A percentile compares a stretch with the other conserved stretches of the same genome.
These are phyloP conservation scores for Aspergillus luchuensis DNA, from an alignment of 2,329 filamentous ascomycete genomes.

Conservation along the genomic window DNA sequence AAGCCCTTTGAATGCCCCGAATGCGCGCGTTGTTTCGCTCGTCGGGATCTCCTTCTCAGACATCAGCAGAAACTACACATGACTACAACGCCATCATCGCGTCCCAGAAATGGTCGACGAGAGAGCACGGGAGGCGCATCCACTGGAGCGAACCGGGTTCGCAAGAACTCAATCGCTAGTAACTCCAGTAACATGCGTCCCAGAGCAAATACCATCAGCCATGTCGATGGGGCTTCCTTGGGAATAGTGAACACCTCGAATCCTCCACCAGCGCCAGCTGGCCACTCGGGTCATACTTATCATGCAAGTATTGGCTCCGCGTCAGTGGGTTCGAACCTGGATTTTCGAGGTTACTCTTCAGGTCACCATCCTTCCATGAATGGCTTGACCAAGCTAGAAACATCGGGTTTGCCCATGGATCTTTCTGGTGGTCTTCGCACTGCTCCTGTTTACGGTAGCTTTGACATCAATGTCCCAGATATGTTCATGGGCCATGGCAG, in stretches of 20 bases:
- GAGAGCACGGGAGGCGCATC: constrained; percentile 79
- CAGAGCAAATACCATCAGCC: constrained; percentile 92
- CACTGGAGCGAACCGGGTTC: constrained; percentile 70
- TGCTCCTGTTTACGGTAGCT: constrained; percentile 70
- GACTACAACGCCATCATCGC: constrained; percentile 81
- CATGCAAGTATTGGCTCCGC: constrained; percentile 75
- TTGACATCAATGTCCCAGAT: constrained; percentile 71
- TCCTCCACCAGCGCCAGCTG: constrained; percentile 18
- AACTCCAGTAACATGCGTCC: constrained; percentile 70
- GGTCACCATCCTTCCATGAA: constrained; percentile 56
- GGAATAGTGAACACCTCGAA: constrained; percentile 56
- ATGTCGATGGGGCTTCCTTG: constrained; percentile 77
- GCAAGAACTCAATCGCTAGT: constrained; percentile 85
- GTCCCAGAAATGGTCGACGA: constrained; percentile 77
- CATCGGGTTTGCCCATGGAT: constrained; percentile 69
- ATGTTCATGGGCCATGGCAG: constrained; percentile 67
- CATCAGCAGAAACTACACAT: constrained; percentile 99
- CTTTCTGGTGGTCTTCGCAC: constrained; percentile 71
- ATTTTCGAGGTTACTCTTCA: constrained; percentile 68
- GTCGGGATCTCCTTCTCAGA: constrained; percentile 84
- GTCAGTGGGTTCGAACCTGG: constrained; percentile 55
- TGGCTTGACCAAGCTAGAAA: constrained; percentile 80
- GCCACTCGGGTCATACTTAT: constrained; percentile 59
- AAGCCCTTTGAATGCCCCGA: constrained; percentile 98
- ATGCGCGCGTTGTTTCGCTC: constrained; percentile 90